Conservation (phyloP, 2,329 filamentous ascomycete species). For the Neonectria faginata region DNA sequence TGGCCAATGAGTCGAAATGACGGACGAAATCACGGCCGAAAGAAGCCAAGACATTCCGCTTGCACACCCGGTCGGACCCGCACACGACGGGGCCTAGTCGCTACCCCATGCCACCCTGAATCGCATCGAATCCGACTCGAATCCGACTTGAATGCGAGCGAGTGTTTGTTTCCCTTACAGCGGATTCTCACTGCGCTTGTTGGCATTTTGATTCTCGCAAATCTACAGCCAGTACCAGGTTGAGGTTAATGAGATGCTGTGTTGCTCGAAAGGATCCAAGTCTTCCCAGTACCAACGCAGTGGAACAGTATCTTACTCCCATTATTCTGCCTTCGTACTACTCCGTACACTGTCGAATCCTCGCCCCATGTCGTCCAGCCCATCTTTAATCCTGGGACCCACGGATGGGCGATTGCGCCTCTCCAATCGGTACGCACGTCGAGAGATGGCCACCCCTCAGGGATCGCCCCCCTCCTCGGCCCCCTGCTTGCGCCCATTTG, state of each 20-base stretch:
- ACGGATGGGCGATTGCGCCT: not conserved
- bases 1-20: constrained; percentile 17
- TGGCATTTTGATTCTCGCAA: no score
- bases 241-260: not conserved
- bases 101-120: constrained; percentile 18
- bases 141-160: constrained; percentile 1
- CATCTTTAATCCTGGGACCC: not conserved
- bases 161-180: not conserved
- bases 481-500: not conserved
- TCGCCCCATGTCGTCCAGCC: constrained; percentile 2
- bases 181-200: no score
- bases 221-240: no score
- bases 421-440: constrained; percentile 19
- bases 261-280: not conserved
- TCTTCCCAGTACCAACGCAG: no score
- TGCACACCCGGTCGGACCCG: constrained; percentile 21
- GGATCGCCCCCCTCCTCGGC: not conserved
- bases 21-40: constrained; percentile 13
- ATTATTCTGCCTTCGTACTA: no score
- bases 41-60: constrained; percentile 1
- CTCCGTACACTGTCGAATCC: not conserved
- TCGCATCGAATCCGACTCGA: constrained; percentile 11
- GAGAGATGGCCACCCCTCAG: constrained; percentile 2
- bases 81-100: not conserved
- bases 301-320: no score